phyloP scores from a whole-genome alignment of 2,329 filamentous ascomycete genomes.

The Leptosphaerulina australis region DNA sequence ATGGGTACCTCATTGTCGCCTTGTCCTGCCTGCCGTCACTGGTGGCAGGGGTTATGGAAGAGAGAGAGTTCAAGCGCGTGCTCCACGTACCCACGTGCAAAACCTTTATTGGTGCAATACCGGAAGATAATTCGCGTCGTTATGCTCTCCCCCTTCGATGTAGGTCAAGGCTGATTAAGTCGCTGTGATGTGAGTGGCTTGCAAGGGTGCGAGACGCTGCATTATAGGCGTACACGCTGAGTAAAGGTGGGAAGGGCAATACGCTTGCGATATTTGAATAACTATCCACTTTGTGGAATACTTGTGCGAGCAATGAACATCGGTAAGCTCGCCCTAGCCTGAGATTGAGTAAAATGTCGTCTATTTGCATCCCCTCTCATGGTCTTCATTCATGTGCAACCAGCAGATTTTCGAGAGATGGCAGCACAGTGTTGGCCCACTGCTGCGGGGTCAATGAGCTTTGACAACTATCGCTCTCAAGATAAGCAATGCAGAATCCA shows the following conservation, averaged over 20 bases:
- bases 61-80: neutral
- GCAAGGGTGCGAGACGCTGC: slow-evolving; percentile 2
- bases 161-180: neutral
- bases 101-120: slow-evolving; percentile 2
- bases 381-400: neutral
- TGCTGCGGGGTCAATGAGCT: neutral
- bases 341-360: neutral
- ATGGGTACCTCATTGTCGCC: slow-evolving; percentile 1
- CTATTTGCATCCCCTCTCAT: neutral
- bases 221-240: neutral
- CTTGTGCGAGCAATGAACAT: neutral
- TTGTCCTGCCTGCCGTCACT: slow-evolving; percentile 1
- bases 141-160: neutral
- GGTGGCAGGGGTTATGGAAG: neutral
- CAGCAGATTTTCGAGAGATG: neutral
- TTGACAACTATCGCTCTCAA: neutral
- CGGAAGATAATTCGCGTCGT: slow-evolving; percentile 2
- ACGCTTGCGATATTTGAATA: neutral
- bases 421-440: neutral
- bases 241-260: neutral
- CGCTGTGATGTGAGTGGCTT: slow-evolving; percentile 14
- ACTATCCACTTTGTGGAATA: neutral
- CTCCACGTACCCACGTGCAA: slow-evolving; percentile 11
- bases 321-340: neutral
- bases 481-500: neutral